phyloP scores from a whole-genome alignment of 306 rosid genomes.

The Castanospermum australe region DNA sequence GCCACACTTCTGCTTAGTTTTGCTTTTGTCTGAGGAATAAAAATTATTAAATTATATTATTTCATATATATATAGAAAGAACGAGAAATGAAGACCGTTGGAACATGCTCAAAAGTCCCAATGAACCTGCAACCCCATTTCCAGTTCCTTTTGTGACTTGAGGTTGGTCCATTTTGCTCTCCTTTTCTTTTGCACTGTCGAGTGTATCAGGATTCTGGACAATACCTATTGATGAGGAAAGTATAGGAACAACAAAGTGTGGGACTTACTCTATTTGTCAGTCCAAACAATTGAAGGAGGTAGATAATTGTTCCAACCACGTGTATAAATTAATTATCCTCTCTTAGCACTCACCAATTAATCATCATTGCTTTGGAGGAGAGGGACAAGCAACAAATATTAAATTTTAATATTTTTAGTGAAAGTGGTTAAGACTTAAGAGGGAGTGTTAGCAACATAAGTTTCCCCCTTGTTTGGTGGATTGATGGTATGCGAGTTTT shows the following conservation, averaged over 20 bases:
- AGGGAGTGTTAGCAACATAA: neutral
- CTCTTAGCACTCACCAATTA: neutral
- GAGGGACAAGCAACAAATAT: neutral
- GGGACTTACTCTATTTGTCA: constrained; percentile 32
- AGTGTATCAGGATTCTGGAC: constrained; percentile 47
- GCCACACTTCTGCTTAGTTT: constrained; percentile 34
- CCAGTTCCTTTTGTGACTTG: constrained; percentile 36
- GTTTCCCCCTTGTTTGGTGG: neutral
- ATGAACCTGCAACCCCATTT: constrained; percentile 38
- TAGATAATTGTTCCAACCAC: constrained; percentile 1
- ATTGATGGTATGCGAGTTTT: neutral
- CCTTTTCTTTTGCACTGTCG: constrained; percentile 61
- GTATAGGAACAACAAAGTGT: constrained; percentile 27
- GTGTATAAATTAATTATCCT: neutral
- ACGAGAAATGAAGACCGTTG: constrained; percentile 2
- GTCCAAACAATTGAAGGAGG: constrained; percentile 15
- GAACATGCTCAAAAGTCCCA: constrained; percentile 55
- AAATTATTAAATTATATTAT: neutral
- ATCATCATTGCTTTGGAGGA: neutral
- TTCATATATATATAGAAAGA: constrained; percentile 20
- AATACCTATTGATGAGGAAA: constrained; percentile 26
- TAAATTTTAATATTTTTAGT: neutral
- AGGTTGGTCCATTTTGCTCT: constrained; percentile 43
- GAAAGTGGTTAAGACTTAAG: neutral
- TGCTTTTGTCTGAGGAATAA: constrained; percentile 36